These are phyloP conservation scores for Xanthoparmelia taractica DNA, from an alignment of 495 filamentous ascomycete species.

Conservation along the genomic window DNA sequence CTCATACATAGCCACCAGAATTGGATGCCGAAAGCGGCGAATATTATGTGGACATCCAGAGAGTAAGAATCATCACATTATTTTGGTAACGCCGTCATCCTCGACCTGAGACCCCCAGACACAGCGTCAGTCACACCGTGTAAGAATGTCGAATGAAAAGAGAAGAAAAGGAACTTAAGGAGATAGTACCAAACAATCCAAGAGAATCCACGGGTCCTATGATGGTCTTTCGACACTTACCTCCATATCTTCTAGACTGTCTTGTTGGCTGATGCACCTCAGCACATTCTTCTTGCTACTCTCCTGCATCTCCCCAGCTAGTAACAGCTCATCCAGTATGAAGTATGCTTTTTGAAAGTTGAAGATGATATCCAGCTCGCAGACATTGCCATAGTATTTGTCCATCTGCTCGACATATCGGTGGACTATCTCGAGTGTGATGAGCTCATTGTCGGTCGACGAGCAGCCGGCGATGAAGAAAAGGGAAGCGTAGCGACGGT, in stretches of 20 bases:
- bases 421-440: slow-evolving; percentile 96
- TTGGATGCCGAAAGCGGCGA: slow-evolving; percentile 27
- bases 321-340: slow-evolving; percentile 90
- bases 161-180: slow-evolving; percentile 6
- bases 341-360: slow-evolving; percentile 99
- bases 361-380: slow-evolving; percentile 98
- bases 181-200: not conserved
- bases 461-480: slow-evolving; percentile 98
- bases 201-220: not conserved
- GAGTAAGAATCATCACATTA: slow-evolving; percentile 59
- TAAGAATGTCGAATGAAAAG: not conserved
- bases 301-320: slow-evolving; percentile 97
- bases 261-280: slow-evolving; percentile 87
- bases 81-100: slow-evolving; percentile 86
- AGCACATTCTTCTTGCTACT: slow-evolving; percentile 98
- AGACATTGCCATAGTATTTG: slow-evolving; percentile 99
- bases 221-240: slow-evolving; percentile 47
- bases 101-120: slow-evolving; percentile 62
- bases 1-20: slow-evolving; percentile 1
- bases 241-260: slow-evolving; percentile 95
- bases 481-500: slow-evolving; percentile 95
- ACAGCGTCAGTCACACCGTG: slow-evolving; percentile 19
- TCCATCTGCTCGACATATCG: slow-evolving; percentile 99
- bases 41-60: slow-evolving; percentile 19
- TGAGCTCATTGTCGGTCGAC: slow-evolving; percentile 92